These are phyloP conservation scores for Eucalyptus tenuipes DNA, from an alignment of 345 rosid species.

Conservation along the genomic window DNA sequence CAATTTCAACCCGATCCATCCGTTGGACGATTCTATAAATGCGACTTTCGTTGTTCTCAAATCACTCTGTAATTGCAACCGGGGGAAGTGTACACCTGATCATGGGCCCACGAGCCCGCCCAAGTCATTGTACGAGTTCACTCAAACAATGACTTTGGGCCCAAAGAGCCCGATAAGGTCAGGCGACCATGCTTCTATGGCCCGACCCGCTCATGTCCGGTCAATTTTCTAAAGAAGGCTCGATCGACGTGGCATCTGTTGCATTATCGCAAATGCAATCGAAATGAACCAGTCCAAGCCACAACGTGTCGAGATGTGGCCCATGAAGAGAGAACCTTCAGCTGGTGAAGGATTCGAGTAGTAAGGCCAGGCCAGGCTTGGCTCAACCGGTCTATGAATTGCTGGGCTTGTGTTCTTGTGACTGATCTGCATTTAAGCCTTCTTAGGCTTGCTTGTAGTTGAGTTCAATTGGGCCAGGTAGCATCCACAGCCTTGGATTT, in stretches of 20 bases:
- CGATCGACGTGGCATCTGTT: neutral
- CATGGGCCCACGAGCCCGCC: neutral
- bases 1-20: rapidly evolving
- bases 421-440: neutral
- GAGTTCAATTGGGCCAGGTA: neutral
- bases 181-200: neutral
- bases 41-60: neutral
- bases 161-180: neutral
- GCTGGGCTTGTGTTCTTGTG: neutral
- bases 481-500: neutral
- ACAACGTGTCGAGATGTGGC: neutral
- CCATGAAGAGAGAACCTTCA: neutral
- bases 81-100: neutral
- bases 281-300: neutral
- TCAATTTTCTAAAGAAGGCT: neutral
- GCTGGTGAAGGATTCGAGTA: neutral
- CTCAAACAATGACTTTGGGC: neutral
- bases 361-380: neutral
- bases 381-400: neutral
- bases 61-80: neutral
- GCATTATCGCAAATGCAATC: neutral
- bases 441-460: neutral
- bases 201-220: neutral
- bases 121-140: neutral
- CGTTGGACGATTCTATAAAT: neutral